These are phyloP conservation scores for Mollisia scopiformis DNA, from an alignment of 2,329 filamentous ascomycete genomes.

Conservation along the genomic window DNA sequence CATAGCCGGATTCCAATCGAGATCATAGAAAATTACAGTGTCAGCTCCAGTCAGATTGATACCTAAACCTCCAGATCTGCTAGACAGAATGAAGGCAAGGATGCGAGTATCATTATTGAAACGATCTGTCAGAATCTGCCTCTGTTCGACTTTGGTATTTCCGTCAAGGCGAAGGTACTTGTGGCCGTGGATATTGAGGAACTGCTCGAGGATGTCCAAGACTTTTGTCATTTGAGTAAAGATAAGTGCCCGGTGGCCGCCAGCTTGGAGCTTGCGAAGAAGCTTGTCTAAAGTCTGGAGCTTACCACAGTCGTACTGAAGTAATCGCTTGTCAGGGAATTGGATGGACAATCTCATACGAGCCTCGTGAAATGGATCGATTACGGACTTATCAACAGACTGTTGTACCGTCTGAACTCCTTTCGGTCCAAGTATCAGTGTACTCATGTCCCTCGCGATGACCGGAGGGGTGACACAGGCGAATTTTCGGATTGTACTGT, in stretches of 20 bases:
- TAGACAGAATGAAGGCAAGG: slow-evolving; percentile 92
- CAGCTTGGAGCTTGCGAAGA: slow-evolving; percentile 82
- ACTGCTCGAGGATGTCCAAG: slow-evolving; percentile 94
- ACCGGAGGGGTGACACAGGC: slow-evolving; percentile 91
- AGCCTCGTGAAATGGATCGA: slow-evolving; percentile 90
- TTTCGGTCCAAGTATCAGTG: slow-evolving; percentile 65
- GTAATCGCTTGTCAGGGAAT: slow-evolving; percentile 92
- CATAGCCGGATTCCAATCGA: slow-evolving; percentile 99
- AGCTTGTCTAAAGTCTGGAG: slow-evolving; percentile 87
- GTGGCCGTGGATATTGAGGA: slow-evolving; percentile 96
- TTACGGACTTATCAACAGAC: slow-evolving; percentile 58
- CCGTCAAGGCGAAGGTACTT: slow-evolving; percentile 96
- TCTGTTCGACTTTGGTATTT: slow-evolving; percentile 93
- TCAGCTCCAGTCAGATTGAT: slow-evolving; percentile 97
- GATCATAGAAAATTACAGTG: slow-evolving; percentile 97
- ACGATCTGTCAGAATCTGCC: slow-evolving; percentile 91
- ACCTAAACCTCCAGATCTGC: slow-evolving; percentile 88
- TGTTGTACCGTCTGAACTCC: slow-evolving; percentile 61
- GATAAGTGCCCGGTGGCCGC: slow-evolving; percentile 91
- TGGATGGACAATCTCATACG: slow-evolving; percentile 93
- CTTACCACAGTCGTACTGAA: slow-evolving; percentile 98
- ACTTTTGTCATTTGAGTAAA: slow-evolving; percentile 99
- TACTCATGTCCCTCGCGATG: slow-evolving; percentile 76
- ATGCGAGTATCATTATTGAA: slow-evolving; percentile 97
- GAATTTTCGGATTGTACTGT: slow-evolving; percentile 81